Evolutionary conservation across 2,329 filamentous ascomycete species (phyloP).

Genomic region (Aspergillus nomiae): DNA sequence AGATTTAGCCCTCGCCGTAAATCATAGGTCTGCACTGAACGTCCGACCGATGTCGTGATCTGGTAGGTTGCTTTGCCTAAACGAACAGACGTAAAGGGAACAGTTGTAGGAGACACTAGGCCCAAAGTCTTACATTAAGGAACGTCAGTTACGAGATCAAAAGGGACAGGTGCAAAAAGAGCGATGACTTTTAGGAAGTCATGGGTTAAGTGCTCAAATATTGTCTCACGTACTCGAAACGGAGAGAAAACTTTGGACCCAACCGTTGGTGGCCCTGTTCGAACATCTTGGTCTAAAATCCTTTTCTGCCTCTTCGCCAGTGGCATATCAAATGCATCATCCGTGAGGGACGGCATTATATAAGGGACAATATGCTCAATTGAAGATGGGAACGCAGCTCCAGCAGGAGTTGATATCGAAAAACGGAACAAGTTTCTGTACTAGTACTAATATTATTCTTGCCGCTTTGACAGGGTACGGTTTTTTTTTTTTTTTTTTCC

Average conservation of each 20-base stretch:
- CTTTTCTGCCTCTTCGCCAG: slow-evolving; percentile 77
- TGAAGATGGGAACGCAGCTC: not conserved
- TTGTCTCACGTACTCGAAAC: slow-evolving; percentile 67
- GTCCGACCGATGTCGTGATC: slow-evolving; percentile 91
- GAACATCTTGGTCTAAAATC: slow-evolving; percentile 38
- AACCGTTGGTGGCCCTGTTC: slow-evolving; percentile 46
- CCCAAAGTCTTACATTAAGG: slow-evolving; percentile 71
- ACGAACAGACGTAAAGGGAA: slow-evolving; percentile 87
- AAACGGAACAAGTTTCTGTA: not conserved
- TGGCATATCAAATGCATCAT: slow-evolving; percentile 62
- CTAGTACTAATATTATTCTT: not conserved
- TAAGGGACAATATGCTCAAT: not conserved
- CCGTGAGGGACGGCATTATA: slow-evolving; percentile 49
- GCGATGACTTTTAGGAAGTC: not conserved
- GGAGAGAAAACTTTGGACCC: slow-evolving; percentile 88
- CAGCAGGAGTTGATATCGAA: not conserved
- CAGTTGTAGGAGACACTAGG: slow-evolving; percentile 83
- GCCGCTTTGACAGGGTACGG: not conserved
- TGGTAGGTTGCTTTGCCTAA: slow-evolving; percentile 95
- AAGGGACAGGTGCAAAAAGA: not conserved
- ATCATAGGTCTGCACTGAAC: slow-evolving; percentile 93
- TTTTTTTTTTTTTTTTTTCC: not conserved
- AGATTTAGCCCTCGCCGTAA: slow-evolving; percentile 85
- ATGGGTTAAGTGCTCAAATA: not conserved
- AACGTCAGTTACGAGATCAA: slow-evolving; percentile 8